A percentile compares a stretch with the other conserved stretches of the same genome.
Conservation (phyloP, 306 rosid species). For the Corylus heterophylla region DNA sequence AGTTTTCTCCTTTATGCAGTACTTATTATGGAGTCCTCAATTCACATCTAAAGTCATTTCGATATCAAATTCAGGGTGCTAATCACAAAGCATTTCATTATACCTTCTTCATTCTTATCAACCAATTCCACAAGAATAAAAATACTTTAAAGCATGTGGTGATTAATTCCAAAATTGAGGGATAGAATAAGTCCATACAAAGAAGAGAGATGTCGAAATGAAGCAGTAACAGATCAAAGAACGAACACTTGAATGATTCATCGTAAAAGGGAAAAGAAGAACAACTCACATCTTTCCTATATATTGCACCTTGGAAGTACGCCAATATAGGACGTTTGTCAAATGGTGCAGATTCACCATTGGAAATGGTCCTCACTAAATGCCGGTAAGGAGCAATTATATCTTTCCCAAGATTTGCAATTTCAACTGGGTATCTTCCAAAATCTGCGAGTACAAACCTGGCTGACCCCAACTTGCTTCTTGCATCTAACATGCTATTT, state of each 20-base stretch:
- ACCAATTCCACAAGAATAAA: background rate
- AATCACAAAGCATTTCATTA: conserved; percentile 7
- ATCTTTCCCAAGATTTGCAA: conserved; percentile 85
- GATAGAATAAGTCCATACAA: background rate
- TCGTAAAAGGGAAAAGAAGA: conserved; percentile 19
- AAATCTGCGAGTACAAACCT: conserved; percentile 95
- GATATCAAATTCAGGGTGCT: background rate
- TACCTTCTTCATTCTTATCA: conserved; percentile 1
- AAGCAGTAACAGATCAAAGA: background rate
- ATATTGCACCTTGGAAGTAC: conserved; percentile 89
- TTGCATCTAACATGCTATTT: conserved; percentile 80
- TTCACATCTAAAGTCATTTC: background rate
- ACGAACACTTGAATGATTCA: background rate
- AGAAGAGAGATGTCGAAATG: background rate
- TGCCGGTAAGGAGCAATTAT: conserved; percentile 90
- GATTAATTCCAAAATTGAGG: background rate
- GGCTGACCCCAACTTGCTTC: conserved; percentile 76
- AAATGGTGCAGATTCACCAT: conserved; percentile 61
- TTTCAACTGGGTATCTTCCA: conserved; percentile 79
- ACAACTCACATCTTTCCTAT: conserved; percentile 91
- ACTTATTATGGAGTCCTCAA: background rate
- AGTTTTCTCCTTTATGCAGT: background rate
- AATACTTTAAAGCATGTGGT: background rate
- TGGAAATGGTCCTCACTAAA: conserved; percentile 55
- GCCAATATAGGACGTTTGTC: conserved; percentile 65